Evolutionary conservation across 2,329 filamentous ascomycete species (phyloP).

Genomic region (Alternaria longipes): DNA sequence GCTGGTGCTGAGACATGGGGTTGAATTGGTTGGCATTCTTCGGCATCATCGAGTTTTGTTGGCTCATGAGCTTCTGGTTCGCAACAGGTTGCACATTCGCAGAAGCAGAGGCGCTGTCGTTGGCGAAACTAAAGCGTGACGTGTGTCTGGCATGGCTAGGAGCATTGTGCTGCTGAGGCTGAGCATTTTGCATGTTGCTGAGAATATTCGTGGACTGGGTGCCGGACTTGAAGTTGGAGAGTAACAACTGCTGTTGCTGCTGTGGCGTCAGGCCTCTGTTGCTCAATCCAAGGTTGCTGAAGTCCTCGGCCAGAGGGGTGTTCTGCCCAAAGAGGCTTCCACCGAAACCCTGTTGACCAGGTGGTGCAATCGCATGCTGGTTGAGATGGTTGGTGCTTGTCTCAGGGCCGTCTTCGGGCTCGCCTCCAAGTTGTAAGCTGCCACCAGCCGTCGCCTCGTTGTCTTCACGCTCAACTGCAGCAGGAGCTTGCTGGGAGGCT

Average conservation of each 20-base stretch:
- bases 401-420: conserved; percentile 82
- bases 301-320: conserved; percentile 48
- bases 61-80: conserved; percentile 82
- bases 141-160: conserved; percentile 81
- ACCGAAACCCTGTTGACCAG: conserved; percentile 72
- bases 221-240: conserved; percentile 67
- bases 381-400: conserved; percentile 66
- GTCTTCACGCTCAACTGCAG: conserved; percentile 67
- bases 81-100: conserved; percentile 78
- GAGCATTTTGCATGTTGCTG: conserved; percentile 58
- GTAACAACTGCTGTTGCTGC: conserved; percentile 73
- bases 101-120: conserved; percentile 69
- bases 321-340: conserved; percentile 48
- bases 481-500: conserved; percentile 48
- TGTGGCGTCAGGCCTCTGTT: conserved; percentile 81
- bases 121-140: conserved; percentile 87
- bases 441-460: conserved; percentile 73
- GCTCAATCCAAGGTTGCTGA: conserved; percentile 60
- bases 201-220: conserved; percentile 63
- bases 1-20: conserved; percentile 63
- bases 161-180: conserved; percentile 60
- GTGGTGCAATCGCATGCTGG: conserved; percentile 75
- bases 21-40: conserved; percentile 59
- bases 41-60: conserved; percentile 87
- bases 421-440: conserved; percentile 88